Conservation (phyloP, 208 protist genomes). For the Leishmania aethiopica region DNA sequence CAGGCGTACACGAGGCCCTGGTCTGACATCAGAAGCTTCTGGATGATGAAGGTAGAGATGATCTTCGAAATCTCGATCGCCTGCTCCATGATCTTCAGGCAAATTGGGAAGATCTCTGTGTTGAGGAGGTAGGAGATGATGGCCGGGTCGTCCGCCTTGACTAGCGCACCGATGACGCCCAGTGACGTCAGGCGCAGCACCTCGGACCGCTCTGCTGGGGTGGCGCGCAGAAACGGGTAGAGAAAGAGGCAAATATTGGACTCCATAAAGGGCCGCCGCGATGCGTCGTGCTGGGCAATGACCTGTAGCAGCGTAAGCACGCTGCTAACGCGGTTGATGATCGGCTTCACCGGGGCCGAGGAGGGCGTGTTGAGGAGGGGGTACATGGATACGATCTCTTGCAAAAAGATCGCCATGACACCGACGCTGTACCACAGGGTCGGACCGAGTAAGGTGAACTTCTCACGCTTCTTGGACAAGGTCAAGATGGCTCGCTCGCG, state of each 20-base stretch:
- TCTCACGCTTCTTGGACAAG: conserved; percentile 95
- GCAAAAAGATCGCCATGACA: conserved; percentile 97
- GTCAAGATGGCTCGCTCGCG: conserved; percentile 94
- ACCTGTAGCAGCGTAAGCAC: conserved; percentile 99
- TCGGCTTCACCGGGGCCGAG: conserved; percentile 55
- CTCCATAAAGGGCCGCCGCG: conserved; percentile 97
- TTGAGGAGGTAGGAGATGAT: conserved; percentile 98
- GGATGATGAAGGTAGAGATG: conserved; percentile 99
- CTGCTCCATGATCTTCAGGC: conserved; percentile 99
- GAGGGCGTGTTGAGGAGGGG: conserved; percentile 92
- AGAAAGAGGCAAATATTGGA: conserved; percentile 99
- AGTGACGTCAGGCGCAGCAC: conserved; percentile 98
- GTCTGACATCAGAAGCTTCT: conserved; percentile 98
- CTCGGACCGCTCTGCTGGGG: conserved; percentile 94
- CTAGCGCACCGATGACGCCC: conserved; percentile 98
- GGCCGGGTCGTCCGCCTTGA: conserved; percentile 90
- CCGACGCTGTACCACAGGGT: conserved; percentile 98
- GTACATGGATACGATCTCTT: conserved; percentile 99
- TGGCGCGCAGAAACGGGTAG: conserved; percentile 99
- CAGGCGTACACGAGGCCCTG: conserved; percentile 98
- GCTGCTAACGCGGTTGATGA: conserved; percentile 97
- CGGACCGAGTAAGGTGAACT: conserved; percentile 93
- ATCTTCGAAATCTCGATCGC: conserved; percentile 98
- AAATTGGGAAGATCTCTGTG: conserved; percentile 99
- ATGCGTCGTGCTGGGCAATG: conserved; percentile 97